These are phyloP conservation scores for Strobilomyces dryophilus DNA, from an alignment of 768 basidiomycete genomes.

Conservation along the genomic window DNA sequence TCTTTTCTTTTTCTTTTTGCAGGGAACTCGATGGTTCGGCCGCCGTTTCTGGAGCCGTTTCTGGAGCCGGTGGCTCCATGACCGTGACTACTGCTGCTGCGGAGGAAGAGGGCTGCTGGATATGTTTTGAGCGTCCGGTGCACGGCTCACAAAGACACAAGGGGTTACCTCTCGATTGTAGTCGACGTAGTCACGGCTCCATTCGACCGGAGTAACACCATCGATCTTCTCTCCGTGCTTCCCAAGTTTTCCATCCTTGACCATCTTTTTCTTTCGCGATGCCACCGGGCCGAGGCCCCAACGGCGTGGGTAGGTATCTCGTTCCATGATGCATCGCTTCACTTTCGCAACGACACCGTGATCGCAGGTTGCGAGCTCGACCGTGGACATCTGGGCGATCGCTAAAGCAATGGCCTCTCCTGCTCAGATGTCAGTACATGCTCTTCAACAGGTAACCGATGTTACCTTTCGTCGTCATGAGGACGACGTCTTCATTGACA, in stretches of 20 bases:
- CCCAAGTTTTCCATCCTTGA: slow-evolving; percentile 95
- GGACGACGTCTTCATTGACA: slow-evolving; percentile 90
- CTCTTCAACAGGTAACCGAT: background rate
- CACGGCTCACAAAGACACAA: background rate
- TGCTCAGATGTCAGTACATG: slow-evolving; percentile 23
- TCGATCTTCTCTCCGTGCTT: slow-evolving; percentile 91
- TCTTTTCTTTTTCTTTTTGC: slow-evolving; percentile 68
- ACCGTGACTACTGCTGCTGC: slow-evolving; percentile 21
- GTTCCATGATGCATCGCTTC: slow-evolving; percentile 99
- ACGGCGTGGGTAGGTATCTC: slow-evolving; percentile 94
- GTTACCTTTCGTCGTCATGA: slow-evolving; percentile 97
- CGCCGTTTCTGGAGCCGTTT: slow-evolving; percentile 31
- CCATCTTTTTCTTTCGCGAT: slow-evolving; percentile 95
- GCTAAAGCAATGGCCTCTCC: slow-evolving; percentile 93
- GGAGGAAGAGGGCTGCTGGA: slow-evolving; percentile 40
- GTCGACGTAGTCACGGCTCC: slow-evolving; percentile 93
- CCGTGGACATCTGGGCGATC: slow-evolving; percentile 97
- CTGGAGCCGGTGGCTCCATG: slow-evolving; percentile 26
- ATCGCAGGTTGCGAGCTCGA: slow-evolving; percentile 95
- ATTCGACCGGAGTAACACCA: slow-evolving; percentile 83
- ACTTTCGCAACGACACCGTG: slow-evolving; percentile 99
- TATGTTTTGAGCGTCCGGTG: slow-evolving; percentile 6
- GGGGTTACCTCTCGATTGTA: slow-evolving; percentile 67
- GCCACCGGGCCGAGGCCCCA: slow-evolving; percentile 99
- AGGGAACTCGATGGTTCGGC: slow-evolving; percentile 31